A percentile compares a stretch with the other conserved stretches of the same genome.
Evolutionary conservation across 1,284 basidiomycete genomes (phyloP).

Genomic region (Heterobasidion irregulare): DNA sequence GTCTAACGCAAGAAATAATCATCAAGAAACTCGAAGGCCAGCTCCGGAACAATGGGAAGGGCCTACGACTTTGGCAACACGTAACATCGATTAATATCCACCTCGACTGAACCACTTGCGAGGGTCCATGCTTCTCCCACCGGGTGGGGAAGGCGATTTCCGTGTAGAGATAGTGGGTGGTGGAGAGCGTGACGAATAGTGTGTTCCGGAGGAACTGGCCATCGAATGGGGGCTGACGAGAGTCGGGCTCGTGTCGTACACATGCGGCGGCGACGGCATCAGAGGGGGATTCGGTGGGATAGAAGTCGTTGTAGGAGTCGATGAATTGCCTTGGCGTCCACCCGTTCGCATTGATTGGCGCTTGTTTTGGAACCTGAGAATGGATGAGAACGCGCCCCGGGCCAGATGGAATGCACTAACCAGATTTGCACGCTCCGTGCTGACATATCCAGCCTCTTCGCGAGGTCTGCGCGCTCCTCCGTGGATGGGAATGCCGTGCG

Average conservation of each 20-base stretch:
- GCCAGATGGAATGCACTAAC: slow-evolving; percentile 28
- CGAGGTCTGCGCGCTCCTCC: slow-evolving; percentile 70
- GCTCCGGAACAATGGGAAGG: neutral
- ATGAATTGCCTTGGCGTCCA: slow-evolving; percentile 46
- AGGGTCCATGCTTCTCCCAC: slow-evolving; percentile 3
- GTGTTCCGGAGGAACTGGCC: slow-evolving; percentile 1
- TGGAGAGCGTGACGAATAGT: slow-evolving; percentile 11
- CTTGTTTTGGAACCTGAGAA: slow-evolving; percentile 75
- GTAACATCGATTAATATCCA: slow-evolving; percentile 3
- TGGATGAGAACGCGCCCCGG: slow-evolving; percentile 7
- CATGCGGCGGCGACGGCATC: slow-evolving; percentile 6
- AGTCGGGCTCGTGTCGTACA: neutral
- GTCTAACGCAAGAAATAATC: neutral
- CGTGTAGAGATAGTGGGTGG: slow-evolving; percentile 1
- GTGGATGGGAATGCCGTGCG: slow-evolving; percentile 80
- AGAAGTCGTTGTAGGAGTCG: slow-evolving; percentile 28
- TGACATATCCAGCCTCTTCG: slow-evolving; percentile 72
- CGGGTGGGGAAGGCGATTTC: slow-evolving; percentile 4
- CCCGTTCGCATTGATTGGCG: slow-evolving; percentile 73
- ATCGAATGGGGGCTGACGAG: slow-evolving; percentile 6
- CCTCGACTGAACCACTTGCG: slow-evolving; percentile 2
- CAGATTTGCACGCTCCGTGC: slow-evolving; percentile 80
- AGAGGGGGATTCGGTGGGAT: slow-evolving; percentile 29
- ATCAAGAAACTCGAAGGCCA: neutral
- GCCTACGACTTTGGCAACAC: neutral